Percentiles rank a stretch among this genome's conserved stretches.
Conservation (phyloP, 73 alveolate species). For the Blepharisma stoltei region DNA sequence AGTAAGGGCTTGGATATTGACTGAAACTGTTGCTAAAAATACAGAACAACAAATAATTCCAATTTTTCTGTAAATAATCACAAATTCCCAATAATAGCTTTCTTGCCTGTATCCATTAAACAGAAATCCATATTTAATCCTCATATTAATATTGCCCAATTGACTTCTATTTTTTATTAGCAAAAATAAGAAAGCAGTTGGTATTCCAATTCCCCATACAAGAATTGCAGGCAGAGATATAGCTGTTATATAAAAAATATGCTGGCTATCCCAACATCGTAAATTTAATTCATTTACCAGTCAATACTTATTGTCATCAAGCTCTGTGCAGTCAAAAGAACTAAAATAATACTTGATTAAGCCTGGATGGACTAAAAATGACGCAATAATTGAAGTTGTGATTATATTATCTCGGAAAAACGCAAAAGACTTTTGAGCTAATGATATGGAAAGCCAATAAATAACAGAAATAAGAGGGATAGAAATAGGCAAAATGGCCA, state of each 20-base stretch:
- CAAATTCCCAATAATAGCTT: conserved; percentile 48
- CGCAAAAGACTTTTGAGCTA: not conserved
- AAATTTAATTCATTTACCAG: conserved; percentile 24
- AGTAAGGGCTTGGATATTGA: conserved; percentile 25
- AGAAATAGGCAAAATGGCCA: not conserved
- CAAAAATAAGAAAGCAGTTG: too few relatives aligned
- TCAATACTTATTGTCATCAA: conserved; percentile 25
- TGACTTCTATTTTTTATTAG: not conserved
- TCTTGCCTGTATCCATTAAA: conserved; percentile 39
- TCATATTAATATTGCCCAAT: conserved; percentile 32
- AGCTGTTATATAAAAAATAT: too few relatives aligned
- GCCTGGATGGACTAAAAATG: conserved; percentile 39
- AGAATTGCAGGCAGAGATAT: too few relatives aligned
- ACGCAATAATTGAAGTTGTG: conserved; percentile 29
- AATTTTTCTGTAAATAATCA: conserved; percentile 52
- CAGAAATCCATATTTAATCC: conserved; percentile 48
- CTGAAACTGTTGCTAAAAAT: conserved; percentile 28
- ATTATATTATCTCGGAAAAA: not conserved
- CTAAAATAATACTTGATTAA: conserved; percentile 24
- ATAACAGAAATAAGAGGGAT: not conserved
- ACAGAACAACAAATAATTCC: conserved; percentile 34
- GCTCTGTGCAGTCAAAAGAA: conserved; percentile 7
- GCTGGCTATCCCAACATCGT: conserved; percentile 16
- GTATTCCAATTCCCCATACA: too few relatives aligned
- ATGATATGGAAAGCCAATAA: not conserved